Conservation (phyloP, 2,329 filamentous ascomycete species). For the Chrysosporium queenslandicum region DNA sequence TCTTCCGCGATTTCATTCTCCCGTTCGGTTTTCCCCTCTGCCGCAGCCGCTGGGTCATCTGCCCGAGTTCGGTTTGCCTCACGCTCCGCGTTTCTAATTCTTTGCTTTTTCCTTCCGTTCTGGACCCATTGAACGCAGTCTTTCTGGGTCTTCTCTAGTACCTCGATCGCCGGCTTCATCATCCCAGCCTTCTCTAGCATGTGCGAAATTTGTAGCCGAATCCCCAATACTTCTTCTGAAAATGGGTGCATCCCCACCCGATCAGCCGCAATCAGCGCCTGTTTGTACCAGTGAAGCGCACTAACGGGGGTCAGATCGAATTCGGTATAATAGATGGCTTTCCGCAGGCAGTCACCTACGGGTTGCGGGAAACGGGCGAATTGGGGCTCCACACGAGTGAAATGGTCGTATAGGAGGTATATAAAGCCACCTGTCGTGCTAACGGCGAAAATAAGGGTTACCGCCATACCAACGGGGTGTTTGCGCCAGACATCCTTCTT, state of each 20-base stretch:
- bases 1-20: slow-evolving; percentile 24
- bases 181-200: slow-evolving; percentile 70
- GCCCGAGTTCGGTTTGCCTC: slow-evolving; percentile 9
- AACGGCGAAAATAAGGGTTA: slow-evolving; percentile 33
- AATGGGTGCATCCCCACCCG: slow-evolving; percentile 74
- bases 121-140: slow-evolving; percentile 50
- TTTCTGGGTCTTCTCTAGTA: slow-evolving; percentile 63
- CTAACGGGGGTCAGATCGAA: slow-evolving; percentile 61
- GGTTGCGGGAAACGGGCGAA: slow-evolving; percentile 37
- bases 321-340: slow-evolving; percentile 79
- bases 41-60: slow-evolving; percentile 3
- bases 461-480: slow-evolving; percentile 35
- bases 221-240: slow-evolving; percentile 80
- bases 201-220: slow-evolving; percentile 69
- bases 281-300: slow-evolving; percentile 73
- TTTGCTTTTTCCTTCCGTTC: slow-evolving; percentile 20
- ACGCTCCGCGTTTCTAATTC: slow-evolving; percentile 17
- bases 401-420: slow-evolving; percentile 37
- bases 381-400: slow-evolving; percentile 33
- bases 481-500: slow-evolving; percentile 35
- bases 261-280: slow-evolving; percentile 63
- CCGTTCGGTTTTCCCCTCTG: slow-evolving; percentile 9
- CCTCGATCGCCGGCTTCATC: slow-evolving; percentile 59
- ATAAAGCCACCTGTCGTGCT: slow-evolving; percentile 29
- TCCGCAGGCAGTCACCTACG: slow-evolving; percentile 55